Percentiles rank a stretch among this genome's conserved stretches.
These are phyloP conservation scores for Rhytidiadelphus loreus DNA, from an alignment of 225 moss, liverwort and hornwort species.

Conservation along the genomic window DNA sequence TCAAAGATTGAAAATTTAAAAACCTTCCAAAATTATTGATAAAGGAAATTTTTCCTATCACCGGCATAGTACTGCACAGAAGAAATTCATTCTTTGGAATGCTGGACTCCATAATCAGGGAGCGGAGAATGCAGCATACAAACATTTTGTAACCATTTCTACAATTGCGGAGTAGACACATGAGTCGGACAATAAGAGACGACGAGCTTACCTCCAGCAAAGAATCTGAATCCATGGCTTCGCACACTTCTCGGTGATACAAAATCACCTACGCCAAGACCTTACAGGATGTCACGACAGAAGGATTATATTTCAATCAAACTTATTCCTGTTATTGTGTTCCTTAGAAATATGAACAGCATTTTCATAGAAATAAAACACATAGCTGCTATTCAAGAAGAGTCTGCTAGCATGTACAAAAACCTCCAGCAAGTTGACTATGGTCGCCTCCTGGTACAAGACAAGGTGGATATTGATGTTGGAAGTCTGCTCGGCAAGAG, in stretches of 20 bases:
- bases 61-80: background rate
- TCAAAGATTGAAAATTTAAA: background rate
- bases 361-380: background rate
- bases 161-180: background rate
- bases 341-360: background rate
- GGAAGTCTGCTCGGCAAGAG: slow-evolving; percentile 36
- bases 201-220: slow-evolving; percentile 55
- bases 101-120: background rate
- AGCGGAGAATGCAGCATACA: too few relatives aligned
- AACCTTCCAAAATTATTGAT: background rate
- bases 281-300: slow-evolving; percentile 24
- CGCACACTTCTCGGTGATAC: slow-evolving; percentile 78
- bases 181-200: background rate
- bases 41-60: background rate
- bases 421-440: slow-evolving; percentile 87
- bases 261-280: slow-evolving; percentile 59
- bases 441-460: slow-evolving; percentile 75
- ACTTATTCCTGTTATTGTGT: too few relatives aligned
- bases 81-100: background rate
- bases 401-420: background rate
- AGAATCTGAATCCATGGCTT: slow-evolving; percentile 70
- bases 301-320: background rate
- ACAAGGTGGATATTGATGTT: slow-evolving; percentile 69
- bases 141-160: background rate
- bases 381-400: background rate